Evolutionary conservation across 495 filamentous ascomycete species (phyloP), one percentile per base, ranked within the genome.

Genomic region (Podospora pseudopauciseta): DNA sequence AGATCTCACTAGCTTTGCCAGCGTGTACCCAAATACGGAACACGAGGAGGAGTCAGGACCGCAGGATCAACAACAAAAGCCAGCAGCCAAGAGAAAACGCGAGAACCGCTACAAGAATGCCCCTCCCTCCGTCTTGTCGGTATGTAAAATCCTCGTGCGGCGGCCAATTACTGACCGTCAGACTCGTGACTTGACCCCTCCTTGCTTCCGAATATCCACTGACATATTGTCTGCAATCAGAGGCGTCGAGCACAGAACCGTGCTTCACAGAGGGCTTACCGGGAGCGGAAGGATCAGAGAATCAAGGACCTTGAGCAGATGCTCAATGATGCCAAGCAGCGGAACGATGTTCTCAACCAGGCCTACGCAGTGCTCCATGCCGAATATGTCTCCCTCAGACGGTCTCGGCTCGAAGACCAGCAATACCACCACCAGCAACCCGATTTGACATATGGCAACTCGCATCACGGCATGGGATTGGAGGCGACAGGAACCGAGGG

Each of bases 261-360:
- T 58, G 84, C 83, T 66, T 86, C 85, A 3, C 92, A 95, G 77
- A 83, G 91, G 72, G 91, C 91, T 32, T 95, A 94, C 71, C 90
- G 92, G 60, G 91, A 94, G 78, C 86, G 92, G 66, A 95, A 95
- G 77, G 92, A 95, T 73, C 86, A 90, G 56, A 88, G 91, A 68
- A 91, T 94, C 65, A 88, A 88, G 75, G 91, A 94, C 65, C 88
- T 95, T 9, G 91, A 94, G 80, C 81, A 88, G 58, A 90, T 92
- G 79, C 89, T 94, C 71, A 84, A 77, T 71, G 84, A 84, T 16
- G 77, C 82, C 59, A 80, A 84, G 69, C 75, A 80, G 57, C 78
- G 77, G 69, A 80, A 80, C 65, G 77, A 82, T 28, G 74, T 75
- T 54, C 79, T 82, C 34, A 74, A 75, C 65, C 78, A 81, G 49